Base-by-base conservation (phyloP, 2,329 filamentous ascomycete genomes). In the Botryotinia narcissicola region DNA sequence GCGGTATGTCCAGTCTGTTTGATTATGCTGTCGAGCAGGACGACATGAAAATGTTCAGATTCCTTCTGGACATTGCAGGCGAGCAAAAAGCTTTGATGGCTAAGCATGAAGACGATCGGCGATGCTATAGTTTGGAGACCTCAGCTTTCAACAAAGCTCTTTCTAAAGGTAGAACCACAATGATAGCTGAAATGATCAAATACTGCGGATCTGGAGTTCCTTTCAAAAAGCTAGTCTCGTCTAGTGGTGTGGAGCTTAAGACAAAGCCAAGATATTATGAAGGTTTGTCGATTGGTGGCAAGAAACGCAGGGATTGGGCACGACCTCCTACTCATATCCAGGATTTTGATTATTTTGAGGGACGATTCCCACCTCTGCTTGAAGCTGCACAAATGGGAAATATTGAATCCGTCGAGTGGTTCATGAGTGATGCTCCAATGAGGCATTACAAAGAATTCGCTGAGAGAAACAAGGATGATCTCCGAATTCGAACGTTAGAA, bases 281-380 rank as follows among this genome's bases (percentile, higher is more conserved):
- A 81, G 93, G 93, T 0, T 82, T 95, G 44, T 91, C 89, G 1
- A 91, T 97, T 1, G 90, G 92, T 76, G 93, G 93, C 3, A 90
- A 89, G 81, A 95, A 95, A 81, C 85, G 89, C 67, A 84, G 85
- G 48, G 93, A 95, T 77, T 97, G 93, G 93, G 92, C 92, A 1
- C 86, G 86, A 35, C 88, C 88, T 57, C 90, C 90, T 7, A 89
- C 89, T 4, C 86, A 88, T 20, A 83, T 84, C 14, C 25, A 54
- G 16, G n/a, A 37, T 44, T 80, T 84, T 48, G 81, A 80, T 59
- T 78, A 82, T 5, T 81, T 80, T 0, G 86, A 85, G 16, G 79
- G 83, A 69, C 83, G 84, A 48, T 84, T 83, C 0, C 87, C 90
- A 3, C 92, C 91, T 4, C 82, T 93, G 14, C 84, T 93, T 1